Conservation (phyloP, 441 rosid genomes). For the Pelargonium citronellum region DNA sequence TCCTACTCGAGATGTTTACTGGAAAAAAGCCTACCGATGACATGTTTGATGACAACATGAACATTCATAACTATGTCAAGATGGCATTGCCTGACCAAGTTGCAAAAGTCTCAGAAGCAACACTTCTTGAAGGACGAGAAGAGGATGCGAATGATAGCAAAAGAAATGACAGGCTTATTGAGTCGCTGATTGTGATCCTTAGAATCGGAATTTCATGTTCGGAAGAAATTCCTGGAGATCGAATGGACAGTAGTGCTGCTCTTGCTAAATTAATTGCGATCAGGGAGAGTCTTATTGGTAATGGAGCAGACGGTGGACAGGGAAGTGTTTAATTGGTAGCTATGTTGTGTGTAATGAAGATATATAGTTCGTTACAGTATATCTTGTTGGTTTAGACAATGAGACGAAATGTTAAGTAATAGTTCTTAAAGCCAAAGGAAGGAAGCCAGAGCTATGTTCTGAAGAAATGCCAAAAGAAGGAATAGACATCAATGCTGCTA, state of each 20-base stretch:
- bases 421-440: too few species aligned
- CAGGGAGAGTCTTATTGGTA: not conserved
- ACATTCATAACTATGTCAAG: not conserved
- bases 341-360: too few species aligned
- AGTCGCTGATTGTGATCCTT: not conserved
- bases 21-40: constrained; percentile 10
- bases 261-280: not conserved
- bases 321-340: too few species aligned
- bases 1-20: constrained; percentile 7
- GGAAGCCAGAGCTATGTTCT: too few species aligned
- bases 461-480: too few species aligned
- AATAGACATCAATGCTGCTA: too few species aligned
- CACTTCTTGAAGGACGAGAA: not conserved
- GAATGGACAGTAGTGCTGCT: not conserved
- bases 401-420: too few species aligned
- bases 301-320: too few species aligned
- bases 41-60: constrained; percentile 12
- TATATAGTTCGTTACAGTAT: too few species aligned
- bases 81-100: not conserved
- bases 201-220: constrained; percentile 9
- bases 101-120: not conserved
- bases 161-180: not conserved
- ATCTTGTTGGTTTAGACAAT: too few species aligned
- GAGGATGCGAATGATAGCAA: not conserved
- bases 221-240: not conserved